Base-by-base conservation (phyloP, 441 rosid genomes). In the Raphanus hybrid region DNA sequence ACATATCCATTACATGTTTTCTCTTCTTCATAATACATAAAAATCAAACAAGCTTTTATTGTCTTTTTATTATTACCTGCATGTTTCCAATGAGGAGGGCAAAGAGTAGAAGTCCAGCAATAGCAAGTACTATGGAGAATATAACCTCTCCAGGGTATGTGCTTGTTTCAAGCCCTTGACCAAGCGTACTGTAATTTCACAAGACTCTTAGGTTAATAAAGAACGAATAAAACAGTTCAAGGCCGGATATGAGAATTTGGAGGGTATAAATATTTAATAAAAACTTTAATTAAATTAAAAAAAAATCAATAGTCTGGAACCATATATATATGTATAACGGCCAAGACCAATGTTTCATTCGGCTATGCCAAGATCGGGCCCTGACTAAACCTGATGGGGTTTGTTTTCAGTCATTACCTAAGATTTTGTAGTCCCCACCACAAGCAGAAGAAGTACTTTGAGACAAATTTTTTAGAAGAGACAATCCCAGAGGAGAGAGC, bases 401-500 rank as follows among this genome's bases (percentile, higher is more conserved):
- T 58, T 45, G 20, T 32, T 18, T 57, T 63, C 0, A n/a, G 16
- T 3, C 43, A 70, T 41, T 72, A 92, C 99, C 98, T 94, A 70
- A 94, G 86, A 83, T 94, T 94, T 80, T 92, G 98, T 27, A 94
- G 85, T 6, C 98, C 99, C 99, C 99, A 94, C 98, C 99, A 94
- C 70, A 94, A 84, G 69, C 94, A 94, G 70, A 85, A 94, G 77
- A 90, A 91, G 75, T 85, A 94, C 69, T 94, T 94, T 0, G 97
- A 65, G 68, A 90, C 27, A 74, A 94, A 94, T 29, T 84, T 85
- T 80, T 74, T 86, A 43, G 91, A 86, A 37, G 96, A 84, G 74
- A 87, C 89, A 67, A 92, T 78, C 15, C 82, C 88, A 18, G 97
- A 91, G 66, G 94, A 79, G 65, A 94, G 77, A 62, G 93, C 97